Percentiles rank a stretch among this genome's conserved stretches.
Evolutionary conservation across 2,329 filamentous ascomycete species (phyloP).

Genomic region (Myriosclerotinia duriaeana): DNA sequence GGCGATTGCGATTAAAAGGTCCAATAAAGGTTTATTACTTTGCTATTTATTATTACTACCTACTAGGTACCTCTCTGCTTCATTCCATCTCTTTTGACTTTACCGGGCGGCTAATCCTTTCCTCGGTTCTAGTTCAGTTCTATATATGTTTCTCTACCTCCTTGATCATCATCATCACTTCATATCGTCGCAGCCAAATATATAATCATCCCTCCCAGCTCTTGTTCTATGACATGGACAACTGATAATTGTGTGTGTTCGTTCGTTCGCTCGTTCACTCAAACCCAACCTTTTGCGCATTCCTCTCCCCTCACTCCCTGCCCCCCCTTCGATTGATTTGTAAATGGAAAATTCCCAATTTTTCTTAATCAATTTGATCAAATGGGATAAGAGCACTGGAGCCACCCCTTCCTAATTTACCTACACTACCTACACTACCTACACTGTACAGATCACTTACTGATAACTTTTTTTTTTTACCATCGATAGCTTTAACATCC

Average conservation of each 20-base stretch:
- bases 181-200: too few relatives aligned
- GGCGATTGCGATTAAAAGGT: too few relatives aligned
- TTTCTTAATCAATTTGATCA: constrained; percentile 1
- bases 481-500: not conserved
- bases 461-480: constrained; percentile 14
- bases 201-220: not conserved
- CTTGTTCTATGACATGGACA: too few relatives aligned
- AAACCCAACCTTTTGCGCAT: constrained; percentile 5
- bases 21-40: too few relatives aligned
- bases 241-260: not conserved
- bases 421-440: not conserved
- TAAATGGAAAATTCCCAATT: constrained; percentile 20
- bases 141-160: too few relatives aligned
- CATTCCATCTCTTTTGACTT: too few relatives aligned
- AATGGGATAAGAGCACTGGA: constrained; percentile 17
- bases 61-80: too few relatives aligned
- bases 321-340: constrained; percentile 19
- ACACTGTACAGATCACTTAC: not conserved
- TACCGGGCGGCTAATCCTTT: too few relatives aligned
- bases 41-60: too few relatives aligned
- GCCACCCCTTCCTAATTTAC: constrained; percentile 17
- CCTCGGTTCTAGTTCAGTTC: too few relatives aligned
- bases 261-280: not conserved
- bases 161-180: too few relatives aligned
- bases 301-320: constrained; percentile 12